phyloP scores from a whole-genome alignment of 495 filamentous ascomycete species.

The Gamarada debralockiae region DNA sequence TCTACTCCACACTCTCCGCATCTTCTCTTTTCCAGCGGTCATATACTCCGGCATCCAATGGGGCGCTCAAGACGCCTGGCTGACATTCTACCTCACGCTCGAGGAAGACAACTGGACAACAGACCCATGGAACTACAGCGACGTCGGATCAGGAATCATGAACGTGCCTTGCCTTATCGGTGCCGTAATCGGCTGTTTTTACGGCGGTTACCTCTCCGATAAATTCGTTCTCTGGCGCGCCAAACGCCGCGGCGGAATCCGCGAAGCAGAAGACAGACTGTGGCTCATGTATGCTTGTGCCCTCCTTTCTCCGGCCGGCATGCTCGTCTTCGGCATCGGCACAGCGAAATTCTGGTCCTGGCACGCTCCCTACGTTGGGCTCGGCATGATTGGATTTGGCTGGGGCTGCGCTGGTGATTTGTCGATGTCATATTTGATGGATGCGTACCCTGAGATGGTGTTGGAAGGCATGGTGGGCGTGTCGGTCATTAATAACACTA shows the following conservation, averaged over 20 bases:
- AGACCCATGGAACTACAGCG: constrained; percentile 21
- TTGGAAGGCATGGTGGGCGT: background rate
- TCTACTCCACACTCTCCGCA: constrained; percentile 12
- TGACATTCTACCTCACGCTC: constrained; percentile 15
- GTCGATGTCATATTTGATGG: background rate
- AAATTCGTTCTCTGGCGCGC: constrained; percentile 26
- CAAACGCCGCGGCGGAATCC: constrained; percentile 29
- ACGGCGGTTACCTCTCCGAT: constrained; percentile 26
- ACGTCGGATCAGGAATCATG: constrained; percentile 21
- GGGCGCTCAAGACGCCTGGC: constrained; percentile 17
- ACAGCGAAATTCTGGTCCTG: constrained; percentile 16
- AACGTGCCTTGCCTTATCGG: constrained; percentile 23
- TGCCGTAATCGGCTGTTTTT: constrained; percentile 24
- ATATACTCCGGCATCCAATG: constrained; percentile 13
- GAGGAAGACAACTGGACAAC: constrained; percentile 12
- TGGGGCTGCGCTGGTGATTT: background rate
- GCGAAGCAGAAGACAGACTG: constrained; percentile 33
- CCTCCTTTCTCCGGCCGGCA: constrained; percentile 20
- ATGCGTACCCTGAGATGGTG: background rate
- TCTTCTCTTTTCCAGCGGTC: constrained; percentile 14
- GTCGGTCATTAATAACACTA: background rate
- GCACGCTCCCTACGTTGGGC: constrained; percentile 14
- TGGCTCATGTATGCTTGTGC: constrained; percentile 20
- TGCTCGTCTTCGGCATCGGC: constrained; percentile 26
- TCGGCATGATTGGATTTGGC: background rate